Evolutionary conservation across 306 rosid species (phyloP).

Genomic region (Begonia loranthoides): DNA sequence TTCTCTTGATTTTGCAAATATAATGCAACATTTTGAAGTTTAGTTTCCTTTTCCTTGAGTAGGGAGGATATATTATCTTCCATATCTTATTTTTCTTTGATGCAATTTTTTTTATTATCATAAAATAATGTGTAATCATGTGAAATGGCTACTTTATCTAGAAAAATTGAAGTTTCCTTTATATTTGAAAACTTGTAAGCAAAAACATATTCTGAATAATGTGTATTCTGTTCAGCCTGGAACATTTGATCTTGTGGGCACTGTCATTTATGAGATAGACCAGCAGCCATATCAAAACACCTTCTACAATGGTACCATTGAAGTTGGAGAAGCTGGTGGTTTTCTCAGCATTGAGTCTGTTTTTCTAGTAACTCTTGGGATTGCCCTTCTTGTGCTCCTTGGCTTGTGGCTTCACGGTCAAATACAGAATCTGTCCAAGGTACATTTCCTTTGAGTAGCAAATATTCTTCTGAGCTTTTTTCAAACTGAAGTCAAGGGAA

Average conservation of each 20-base stretch:
- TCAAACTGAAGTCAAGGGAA: not conserved
- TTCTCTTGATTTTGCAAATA: no score
- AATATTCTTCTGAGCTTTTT: not conserved
- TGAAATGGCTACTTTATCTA: no score
- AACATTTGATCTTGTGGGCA: conserved; percentile 77
- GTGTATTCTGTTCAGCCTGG: conserved; percentile 55
- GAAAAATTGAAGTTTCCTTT: not conserved
- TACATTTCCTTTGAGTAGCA: conserved; percentile 10
- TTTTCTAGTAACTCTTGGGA: conserved; percentile 79
- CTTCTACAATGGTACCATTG: conserved; percentile 81
- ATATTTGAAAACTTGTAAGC: not conserved
- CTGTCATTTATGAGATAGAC: conserved; percentile 72
- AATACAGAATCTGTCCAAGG: conserved; percentile 81
- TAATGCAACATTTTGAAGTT: no score
- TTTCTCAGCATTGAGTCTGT: conserved; percentile 76
- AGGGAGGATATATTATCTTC: no score
- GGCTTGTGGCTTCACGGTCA: conserved; percentile 82
- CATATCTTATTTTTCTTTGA: no score
- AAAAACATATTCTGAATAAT: not conserved
- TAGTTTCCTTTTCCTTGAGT: no score
- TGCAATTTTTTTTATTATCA: no score
- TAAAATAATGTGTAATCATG: no score
- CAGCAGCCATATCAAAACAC: conserved; percentile 71
- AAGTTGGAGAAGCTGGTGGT: conserved; percentile 69
- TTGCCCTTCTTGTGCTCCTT: conserved; percentile 59